Evolutionary conservation across 2,329 filamentous ascomycete genomes (phyloP).

Genomic region (Pezicula rhizophila): DNA sequence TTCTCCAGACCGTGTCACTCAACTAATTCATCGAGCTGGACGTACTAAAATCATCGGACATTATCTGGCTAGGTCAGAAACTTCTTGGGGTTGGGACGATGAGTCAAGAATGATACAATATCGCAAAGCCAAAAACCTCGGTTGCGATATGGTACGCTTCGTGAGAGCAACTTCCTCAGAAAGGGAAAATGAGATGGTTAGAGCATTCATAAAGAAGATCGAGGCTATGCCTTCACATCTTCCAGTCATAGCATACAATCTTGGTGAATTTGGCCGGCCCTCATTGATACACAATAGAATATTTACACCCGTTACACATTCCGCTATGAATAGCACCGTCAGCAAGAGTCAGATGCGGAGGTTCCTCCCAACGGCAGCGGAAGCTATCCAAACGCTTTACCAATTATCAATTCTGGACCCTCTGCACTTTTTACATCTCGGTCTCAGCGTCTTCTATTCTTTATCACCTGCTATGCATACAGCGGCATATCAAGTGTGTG

Average conservation of each 20-base stretch:
- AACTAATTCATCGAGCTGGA: conserved; percentile 41
- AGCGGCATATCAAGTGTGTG: conserved; percentile 58
- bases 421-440: conserved; percentile 68
- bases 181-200: conserved; percentile 41
- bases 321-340: conserved; percentile 51
- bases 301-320: conserved; percentile 48
- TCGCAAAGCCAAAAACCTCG: conserved; percentile 41
- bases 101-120: conserved; percentile 42
- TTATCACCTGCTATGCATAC: conserved; percentile 76
- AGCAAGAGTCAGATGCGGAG: conserved; percentile 24
- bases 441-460: conserved; percentile 66
- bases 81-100: conserved; percentile 39
- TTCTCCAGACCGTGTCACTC: conserved; percentile 36
- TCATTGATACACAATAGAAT: conserved; percentile 52
- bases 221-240: conserved; percentile 20
- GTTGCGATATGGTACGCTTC: conserved; percentile 51
- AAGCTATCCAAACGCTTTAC: conserved; percentile 61
- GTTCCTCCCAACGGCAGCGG: conserved; percentile 44
- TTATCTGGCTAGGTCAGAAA: conserved; percentile 31
- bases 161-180: conserved; percentile 42
- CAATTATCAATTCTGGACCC: conserved; percentile 61
- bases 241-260: conserved; percentile 47
- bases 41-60: conserved; percentile 49
- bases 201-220: conserved; percentile 20
- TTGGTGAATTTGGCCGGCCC: conserved; percentile 45